Conservation (phyloP, 2,329 filamentous ascomycete species). For the Alternaria ethzedia region DNA sequence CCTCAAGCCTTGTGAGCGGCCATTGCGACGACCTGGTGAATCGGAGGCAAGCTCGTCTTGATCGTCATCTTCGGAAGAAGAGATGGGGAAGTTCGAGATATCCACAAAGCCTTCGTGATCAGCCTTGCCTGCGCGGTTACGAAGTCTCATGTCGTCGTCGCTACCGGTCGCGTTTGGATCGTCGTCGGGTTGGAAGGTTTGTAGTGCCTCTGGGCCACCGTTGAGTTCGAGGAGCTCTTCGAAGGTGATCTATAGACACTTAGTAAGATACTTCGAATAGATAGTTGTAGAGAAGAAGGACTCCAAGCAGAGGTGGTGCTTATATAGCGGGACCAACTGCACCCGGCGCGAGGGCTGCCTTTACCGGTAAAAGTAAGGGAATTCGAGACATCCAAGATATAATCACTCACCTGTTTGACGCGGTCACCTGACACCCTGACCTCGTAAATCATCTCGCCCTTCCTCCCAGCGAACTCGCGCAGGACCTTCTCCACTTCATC, state of each 20-base stretch:
- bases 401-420: conserved; percentile 50
- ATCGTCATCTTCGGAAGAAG: conserved; percentile 40
- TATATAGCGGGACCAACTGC: background rate
- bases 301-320: background rate
- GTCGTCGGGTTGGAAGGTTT: conserved; percentile 47
- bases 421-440: conserved; percentile 52
- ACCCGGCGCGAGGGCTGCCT: background rate
- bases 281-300: background rate
- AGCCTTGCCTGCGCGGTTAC: conserved; percentile 19
- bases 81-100: conserved; percentile 36
- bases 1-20: conserved; percentile 16
- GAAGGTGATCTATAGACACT: conserved; percentile 51
- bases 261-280: background rate
- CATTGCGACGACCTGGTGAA: conserved; percentile 20
- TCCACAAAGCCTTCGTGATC: conserved; percentile 35
- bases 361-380: background rate
- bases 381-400: background rate
- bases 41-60: conserved; percentile 19
- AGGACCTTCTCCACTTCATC: conserved; percentile 50
- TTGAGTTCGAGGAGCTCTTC: conserved; percentile 53
- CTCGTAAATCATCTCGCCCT: conserved; percentile 47
- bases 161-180: conserved; percentile 21
- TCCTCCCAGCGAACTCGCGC: conserved; percentile 40
- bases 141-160: conserved; percentile 32
- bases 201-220: conserved; percentile 56